A percentile compares a stretch with the other conserved stretches of the same genome.
These are phyloP conservation scores for Grosmannia serpens DNA, from an alignment of 2,329 filamentous ascomycete genomes.

Conservation along the genomic window DNA sequence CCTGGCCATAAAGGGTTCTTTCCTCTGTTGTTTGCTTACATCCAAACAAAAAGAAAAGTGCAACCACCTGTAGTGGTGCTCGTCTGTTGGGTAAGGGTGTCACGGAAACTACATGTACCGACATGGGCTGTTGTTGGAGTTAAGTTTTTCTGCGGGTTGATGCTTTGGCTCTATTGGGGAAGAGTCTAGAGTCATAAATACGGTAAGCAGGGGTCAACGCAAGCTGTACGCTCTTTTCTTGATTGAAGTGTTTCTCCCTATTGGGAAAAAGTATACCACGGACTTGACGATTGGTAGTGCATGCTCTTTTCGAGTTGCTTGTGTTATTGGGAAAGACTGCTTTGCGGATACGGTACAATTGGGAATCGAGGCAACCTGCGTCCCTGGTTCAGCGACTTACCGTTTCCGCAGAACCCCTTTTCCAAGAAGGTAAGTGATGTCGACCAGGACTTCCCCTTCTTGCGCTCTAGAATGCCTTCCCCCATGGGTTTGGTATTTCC, in stretches of 20 bases:
- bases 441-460: background rate
- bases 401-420: background rate
- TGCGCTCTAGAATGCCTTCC: background rate
- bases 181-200: background rate
- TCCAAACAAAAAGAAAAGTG: background rate
- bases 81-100: background rate
- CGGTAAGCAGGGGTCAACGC: background rate
- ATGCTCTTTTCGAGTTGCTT: background rate
- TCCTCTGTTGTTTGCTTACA: background rate
- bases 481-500: background rate
- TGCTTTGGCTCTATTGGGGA: background rate
- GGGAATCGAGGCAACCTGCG: background rate
- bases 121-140: background rate
- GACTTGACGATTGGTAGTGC: background rate
- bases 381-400: background rate
- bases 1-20: background rate
- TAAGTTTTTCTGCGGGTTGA: background rate
- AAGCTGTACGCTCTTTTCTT: background rate
- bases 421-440: background rate
- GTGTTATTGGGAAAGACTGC: background rate
- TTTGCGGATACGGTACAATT: background rate
- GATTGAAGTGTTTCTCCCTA: background rate
- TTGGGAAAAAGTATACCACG: background rate
- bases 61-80: background rate
- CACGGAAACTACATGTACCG: background rate